These are phyloP conservation scores for Carex kokanica DNA, from an alignment of 176 grass and related monocot species.

Conservation along the genomic window DNA sequence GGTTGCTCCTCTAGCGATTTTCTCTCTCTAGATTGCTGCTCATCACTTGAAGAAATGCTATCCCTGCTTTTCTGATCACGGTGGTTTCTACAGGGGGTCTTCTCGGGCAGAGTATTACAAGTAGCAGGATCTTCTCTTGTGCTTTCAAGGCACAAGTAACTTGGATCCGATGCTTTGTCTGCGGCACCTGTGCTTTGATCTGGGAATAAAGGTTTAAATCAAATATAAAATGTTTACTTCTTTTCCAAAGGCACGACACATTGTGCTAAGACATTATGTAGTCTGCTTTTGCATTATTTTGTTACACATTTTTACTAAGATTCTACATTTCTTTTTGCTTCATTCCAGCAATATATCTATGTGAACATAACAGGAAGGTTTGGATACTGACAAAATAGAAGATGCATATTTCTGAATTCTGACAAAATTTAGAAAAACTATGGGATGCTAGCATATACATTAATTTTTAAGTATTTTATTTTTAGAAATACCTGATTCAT, in stretches of 20 bases:
- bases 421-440: not conserved
- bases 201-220: not conserved
- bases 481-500: constrained; percentile 15
- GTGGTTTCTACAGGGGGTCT: not conserved
- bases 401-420: not conserved
- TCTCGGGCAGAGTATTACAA: not conserved
- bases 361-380: not conserved
- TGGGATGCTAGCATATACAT: not conserved
- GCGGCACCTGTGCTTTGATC: not conserved
- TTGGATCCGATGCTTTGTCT: not conserved
- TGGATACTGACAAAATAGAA: not conserved
- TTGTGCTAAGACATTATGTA: not conserved
- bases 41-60: not conserved
- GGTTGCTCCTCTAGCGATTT: not conserved
- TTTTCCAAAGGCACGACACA: not conserved
- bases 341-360: not conserved
- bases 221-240: not conserved
- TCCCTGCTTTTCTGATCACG: not conserved
- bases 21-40: not conserved
- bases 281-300: not conserved
- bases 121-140: not conserved
- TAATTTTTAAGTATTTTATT: not conserved
- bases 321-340: not conserved
- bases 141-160: too few species aligned
- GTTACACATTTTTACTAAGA: not conserved